Conservation (phyloP, 1,284 basidiomycete species). For the Sporisorium reilianum region DNA sequence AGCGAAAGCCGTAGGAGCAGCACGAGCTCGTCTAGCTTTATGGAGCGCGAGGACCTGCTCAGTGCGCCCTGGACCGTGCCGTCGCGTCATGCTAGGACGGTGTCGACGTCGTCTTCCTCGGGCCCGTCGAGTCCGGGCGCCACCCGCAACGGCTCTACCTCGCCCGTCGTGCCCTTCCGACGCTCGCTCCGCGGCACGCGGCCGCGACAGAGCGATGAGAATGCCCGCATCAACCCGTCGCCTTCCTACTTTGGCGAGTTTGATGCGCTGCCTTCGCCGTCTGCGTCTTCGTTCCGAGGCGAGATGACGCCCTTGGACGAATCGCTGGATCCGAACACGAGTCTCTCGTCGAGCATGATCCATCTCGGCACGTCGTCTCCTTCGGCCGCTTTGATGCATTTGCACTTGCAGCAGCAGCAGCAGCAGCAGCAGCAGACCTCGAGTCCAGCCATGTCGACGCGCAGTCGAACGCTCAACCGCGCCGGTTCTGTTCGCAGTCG, state of each 20-base stretch:
- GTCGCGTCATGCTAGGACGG: slow-evolving; percentile 34
- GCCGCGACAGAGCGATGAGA: slow-evolving; percentile 44
- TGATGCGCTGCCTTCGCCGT: slow-evolving; percentile 27
- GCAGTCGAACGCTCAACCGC: slow-evolving; percentile 39
- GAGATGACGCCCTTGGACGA: slow-evolving; percentile 21
- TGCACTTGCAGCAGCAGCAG: slow-evolving; percentile 9
- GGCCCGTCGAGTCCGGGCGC: slow-evolving; percentile 33
- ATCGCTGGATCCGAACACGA: slow-evolving; percentile 8
- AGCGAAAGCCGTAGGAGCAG: slow-evolving; percentile 46
- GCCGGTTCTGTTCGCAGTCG: slow-evolving; percentile 27
- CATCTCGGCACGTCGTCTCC: slow-evolving; percentile 28
- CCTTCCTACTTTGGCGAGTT: slow-evolving; percentile 43
- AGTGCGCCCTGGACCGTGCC: slow-evolving; percentile 18
- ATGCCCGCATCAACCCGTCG: slow-evolving; percentile 35
- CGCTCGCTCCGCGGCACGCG: slow-evolving; percentile 30
- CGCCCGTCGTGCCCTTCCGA: slow-evolving; percentile 33
- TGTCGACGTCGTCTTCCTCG: slow-evolving; percentile 27
- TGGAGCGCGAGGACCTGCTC: slow-evolving; percentile 37
- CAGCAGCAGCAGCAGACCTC: slow-evolving; percentile 18
- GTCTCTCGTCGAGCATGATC: slow-evolving; percentile 30
- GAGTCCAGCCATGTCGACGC: slow-evolving; percentile 49
- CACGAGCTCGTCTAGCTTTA: slow-evolving; percentile 30
- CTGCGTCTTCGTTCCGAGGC: slow-evolving; percentile 19
- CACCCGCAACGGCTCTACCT: slow-evolving; percentile 40
- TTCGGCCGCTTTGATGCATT: slow-evolving; percentile 21